phyloP scores from a whole-genome alignment of 805 yeast species.

The Yamadazyma scolyti region DNA sequence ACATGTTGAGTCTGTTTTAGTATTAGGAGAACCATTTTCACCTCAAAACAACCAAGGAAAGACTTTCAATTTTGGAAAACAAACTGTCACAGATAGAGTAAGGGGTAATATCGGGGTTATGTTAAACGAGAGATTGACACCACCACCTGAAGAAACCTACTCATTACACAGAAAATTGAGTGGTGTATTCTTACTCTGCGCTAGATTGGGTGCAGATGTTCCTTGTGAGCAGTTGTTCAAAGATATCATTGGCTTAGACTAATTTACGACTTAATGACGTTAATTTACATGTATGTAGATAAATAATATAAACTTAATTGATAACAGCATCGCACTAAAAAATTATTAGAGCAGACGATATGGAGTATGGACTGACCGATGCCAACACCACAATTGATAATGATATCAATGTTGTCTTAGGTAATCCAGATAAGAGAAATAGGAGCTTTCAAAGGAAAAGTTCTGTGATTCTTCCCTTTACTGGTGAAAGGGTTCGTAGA shows the following conservation, averaged over 20 bases:
- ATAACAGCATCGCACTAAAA: too few relatives aligned
- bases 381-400: too few relatives aligned
- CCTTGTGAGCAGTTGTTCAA: conserved; percentile 75
- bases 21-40: conserved; percentile 89
- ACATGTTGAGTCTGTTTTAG: conserved; percentile 85
- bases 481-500: conserved; percentile 38
- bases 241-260: conserved; percentile 58
- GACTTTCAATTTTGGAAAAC: conserved; percentile 69
- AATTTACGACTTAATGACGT: not conserved
- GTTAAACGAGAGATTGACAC: conserved; percentile 87
- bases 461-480: conserved; percentile 36
- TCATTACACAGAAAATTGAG: conserved; percentile 93
- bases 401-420: conserved; percentile 10
- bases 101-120: conserved; percentile 82
- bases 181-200: conserved; percentile 89
- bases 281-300: too few relatives aligned
- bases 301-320: too few relatives aligned
- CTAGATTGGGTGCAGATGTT: conserved; percentile 76
- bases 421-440: conserved; percentile 8
- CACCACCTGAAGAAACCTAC: conserved; percentile 98
- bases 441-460: conserved; percentile 14
- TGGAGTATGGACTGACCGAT: too few relatives aligned
- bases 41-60: conserved; percentile 44
- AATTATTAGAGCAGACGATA: too few relatives aligned
- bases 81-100: conserved; percentile 92